Evolutionary conservation across 2,329 filamentous ascomycete species (phyloP).

Genomic region (Lachnellula subtilissima): DNA sequence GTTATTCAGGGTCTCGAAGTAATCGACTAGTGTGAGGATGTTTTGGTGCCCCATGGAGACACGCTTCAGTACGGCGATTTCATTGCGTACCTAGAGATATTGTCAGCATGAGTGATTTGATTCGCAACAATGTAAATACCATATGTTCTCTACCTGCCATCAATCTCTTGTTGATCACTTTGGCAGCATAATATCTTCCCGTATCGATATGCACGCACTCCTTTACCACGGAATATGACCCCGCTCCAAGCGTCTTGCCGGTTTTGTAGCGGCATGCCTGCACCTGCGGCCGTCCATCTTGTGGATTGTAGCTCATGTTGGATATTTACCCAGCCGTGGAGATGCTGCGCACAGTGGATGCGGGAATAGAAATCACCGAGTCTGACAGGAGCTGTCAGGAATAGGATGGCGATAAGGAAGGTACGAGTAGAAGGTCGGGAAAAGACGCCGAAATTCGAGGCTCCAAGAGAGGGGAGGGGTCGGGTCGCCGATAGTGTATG

Average conservation of each 20-base stretch:
- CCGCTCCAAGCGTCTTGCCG: constrained; percentile 92
- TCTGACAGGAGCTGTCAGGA: not conserved
- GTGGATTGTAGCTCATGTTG: constrained; percentile 24
- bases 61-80: constrained; percentile 93
- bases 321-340: not conserved
- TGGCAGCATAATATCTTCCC: constrained; percentile 94
- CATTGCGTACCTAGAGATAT: constrained; percentile 73
- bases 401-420: not conserved
- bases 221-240: constrained; percentile 97
- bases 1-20: constrained; percentile 99
- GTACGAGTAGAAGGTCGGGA: not conserved
- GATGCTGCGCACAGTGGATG: not conserved
- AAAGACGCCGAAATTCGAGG: not conserved
- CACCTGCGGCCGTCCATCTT: constrained; percentile 40
- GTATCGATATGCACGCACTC: constrained; percentile 99
- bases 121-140: constrained; percentile 48
- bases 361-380: not conserved
- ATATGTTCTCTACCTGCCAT: constrained; percentile 98
- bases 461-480: not conserved
- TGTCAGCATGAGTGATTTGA: constrained; percentile 5
- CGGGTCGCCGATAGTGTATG: no score
- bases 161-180: constrained; percentile 97
- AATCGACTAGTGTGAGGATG: constrained; percentile 95
- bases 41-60: constrained; percentile 99
- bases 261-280: constrained; percentile 98